Evolutionary conservation across 202 grass and related monocot species (phyloP).

Genomic region (Zoysia matrella): DNA sequence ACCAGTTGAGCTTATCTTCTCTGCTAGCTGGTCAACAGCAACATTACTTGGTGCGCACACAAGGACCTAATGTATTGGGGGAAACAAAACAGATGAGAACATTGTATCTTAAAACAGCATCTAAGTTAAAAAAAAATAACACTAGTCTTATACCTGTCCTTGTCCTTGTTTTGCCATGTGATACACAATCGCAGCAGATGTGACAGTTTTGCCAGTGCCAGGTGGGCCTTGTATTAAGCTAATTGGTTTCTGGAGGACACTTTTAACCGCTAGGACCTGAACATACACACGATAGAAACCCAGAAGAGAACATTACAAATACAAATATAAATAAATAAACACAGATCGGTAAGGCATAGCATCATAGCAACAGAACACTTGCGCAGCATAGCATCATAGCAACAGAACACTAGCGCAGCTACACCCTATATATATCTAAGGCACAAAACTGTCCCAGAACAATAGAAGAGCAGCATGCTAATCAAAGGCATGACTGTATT

Average conservation of each 20-base stretch:
- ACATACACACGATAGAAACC: slow-evolving; percentile 24
- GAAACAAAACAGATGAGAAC: not conserved
- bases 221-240: slow-evolving; percentile 99
- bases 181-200: slow-evolving; percentile 99
- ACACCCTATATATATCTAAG: slow-evolving; percentile 14
- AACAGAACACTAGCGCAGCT: not conserved
- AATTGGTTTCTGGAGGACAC: slow-evolving; percentile 15
- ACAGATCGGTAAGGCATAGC: not conserved
- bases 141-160: slow-evolving; percentile 74
- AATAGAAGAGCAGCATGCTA: not conserved
- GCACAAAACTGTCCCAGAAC: not conserved
- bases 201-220: slow-evolving; percentile 98
- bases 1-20: slow-evolving; percentile 28
- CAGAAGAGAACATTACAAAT: slow-evolving; percentile 19
- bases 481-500: not conserved
- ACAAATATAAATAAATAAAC: not conserved
- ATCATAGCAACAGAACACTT: too few species aligned
- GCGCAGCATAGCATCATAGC: slow-evolving; percentile 1
- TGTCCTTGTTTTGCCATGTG: slow-evolving; percentile 99
- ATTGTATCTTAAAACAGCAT: slow-evolving; percentile 1
- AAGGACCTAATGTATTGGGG: slow-evolving; percentile 63
- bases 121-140: not conserved
- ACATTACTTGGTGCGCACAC: slow-evolving; percentile 99
- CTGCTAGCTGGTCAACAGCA: slow-evolving; percentile 96
- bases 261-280: slow-evolving; percentile 41